phyloP scores from a whole-genome alignment of 805 yeast genomes.

The Nakazawaea wickerhamii region DNA sequence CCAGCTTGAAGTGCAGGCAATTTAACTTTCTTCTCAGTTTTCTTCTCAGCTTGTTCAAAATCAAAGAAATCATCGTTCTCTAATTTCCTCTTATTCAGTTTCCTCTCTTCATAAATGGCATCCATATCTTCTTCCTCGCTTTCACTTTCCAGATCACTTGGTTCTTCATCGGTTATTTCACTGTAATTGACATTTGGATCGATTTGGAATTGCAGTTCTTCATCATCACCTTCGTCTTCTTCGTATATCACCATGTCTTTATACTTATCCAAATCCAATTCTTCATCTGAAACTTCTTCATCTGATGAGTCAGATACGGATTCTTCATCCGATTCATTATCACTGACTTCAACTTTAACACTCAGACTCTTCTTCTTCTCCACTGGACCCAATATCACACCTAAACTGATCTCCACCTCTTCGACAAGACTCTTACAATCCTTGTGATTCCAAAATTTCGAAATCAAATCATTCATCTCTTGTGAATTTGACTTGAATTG shows the following conservation, averaged over 20 bases:
- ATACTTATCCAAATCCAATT: slow-evolving; percentile 15
- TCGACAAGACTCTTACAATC: slow-evolving; percentile 27
- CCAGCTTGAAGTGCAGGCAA: slow-evolving; percentile 77
- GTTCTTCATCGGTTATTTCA: slow-evolving; percentile 63
- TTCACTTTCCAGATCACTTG: slow-evolving; percentile 31
- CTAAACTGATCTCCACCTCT: slow-evolving; percentile 22
- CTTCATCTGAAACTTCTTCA: slow-evolving; percentile 20
- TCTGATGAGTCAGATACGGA: slow-evolving; percentile 20
- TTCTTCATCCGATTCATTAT: slow-evolving; percentile 20
- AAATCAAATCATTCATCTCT: slow-evolving; percentile 39
- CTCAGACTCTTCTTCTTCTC: slow-evolving; percentile 17
- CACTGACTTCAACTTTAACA: slow-evolving; percentile 24
- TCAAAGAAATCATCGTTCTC: slow-evolving; percentile 39
- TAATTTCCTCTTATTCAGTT: slow-evolving; percentile 13
- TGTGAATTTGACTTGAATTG: slow-evolving; percentile 38
- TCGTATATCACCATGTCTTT: slow-evolving; percentile 32
- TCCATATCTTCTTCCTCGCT: slow-evolving; percentile 21
- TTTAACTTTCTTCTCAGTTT: slow-evolving; percentile 26
- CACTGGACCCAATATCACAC: slow-evolving; percentile 23
- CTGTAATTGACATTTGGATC: slow-evolving; percentile 43
- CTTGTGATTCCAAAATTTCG: slow-evolving; percentile 42
- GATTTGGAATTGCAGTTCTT: slow-evolving; percentile 20
- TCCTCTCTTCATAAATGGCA: slow-evolving; percentile 7
- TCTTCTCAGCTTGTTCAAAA: slow-evolving; percentile 16
- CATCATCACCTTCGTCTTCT: slow-evolving; percentile 31